These are phyloP conservation scores for Fusarium tricinctum DNA, from an alignment of 2,329 filamentous ascomycete species.

Conservation along the genomic window DNA sequence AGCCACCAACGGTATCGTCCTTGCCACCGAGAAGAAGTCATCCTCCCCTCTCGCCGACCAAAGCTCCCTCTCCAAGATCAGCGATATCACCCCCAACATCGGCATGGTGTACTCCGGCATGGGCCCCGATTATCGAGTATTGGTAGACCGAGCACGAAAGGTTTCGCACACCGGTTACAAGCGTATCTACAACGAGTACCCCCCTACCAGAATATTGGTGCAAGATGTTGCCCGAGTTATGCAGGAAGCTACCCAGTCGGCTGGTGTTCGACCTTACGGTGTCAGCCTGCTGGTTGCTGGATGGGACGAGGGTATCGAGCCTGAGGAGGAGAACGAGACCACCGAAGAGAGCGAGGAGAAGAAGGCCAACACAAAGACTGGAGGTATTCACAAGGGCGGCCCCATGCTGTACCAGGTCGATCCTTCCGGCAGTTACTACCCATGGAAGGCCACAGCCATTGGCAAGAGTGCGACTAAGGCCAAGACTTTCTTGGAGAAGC, in stretches of 20 bases:
- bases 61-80: slow-evolving; percentile 95
- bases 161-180: slow-evolving; percentile 99
- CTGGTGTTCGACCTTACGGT: slow-evolving; percentile 96
- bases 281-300: slow-evolving; percentile 95
- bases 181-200: slow-evolving; percentile 99
- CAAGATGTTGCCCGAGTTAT: slow-evolving; percentile 98
- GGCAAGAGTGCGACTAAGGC: slow-evolving; percentile 98
- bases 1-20: slow-evolving; percentile 99
- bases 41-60: slow-evolving; percentile 97
- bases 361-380: slow-evolving; percentile 86
- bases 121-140: slow-evolving; percentile 97
- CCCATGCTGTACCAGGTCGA: slow-evolving; percentile 99
- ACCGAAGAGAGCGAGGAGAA: slow-evolving; percentile 74
- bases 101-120: slow-evolving; percentile 99
- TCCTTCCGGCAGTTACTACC: slow-evolving; percentile 98
- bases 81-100: slow-evolving; percentile 97
- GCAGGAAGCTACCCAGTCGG: slow-evolving; percentile 98
- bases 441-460: slow-evolving; percentile 99
- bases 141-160: slow-evolving; percentile 98
- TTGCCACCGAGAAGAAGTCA: slow-evolving; percentile 99
- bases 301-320: slow-evolving; percentile 97
- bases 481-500: slow-evolving; percentile 99
- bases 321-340: slow-evolving; percentile 75
- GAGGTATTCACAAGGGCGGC: slow-evolving; percentile 93
- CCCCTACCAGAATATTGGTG: slow-evolving; percentile 98